Evolutionary conservation across 2,329 filamentous ascomycete species (phyloP).

Genomic region (Sordariomycetes sp.): DNA sequence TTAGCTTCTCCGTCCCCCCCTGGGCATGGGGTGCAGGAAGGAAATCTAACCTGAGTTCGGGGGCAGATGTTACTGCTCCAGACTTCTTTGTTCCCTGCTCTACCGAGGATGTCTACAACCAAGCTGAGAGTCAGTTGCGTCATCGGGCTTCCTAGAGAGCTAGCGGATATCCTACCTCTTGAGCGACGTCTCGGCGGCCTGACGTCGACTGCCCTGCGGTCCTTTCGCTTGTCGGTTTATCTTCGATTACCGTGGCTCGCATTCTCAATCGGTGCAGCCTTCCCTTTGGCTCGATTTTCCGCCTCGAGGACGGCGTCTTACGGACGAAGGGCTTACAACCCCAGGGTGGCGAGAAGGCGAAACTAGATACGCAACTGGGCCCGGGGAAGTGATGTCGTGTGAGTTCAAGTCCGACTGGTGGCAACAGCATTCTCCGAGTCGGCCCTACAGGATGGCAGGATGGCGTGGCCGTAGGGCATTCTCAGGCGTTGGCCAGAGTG

Average conservation of each 20-base stretch:
- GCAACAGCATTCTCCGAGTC: background rate
- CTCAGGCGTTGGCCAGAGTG: background rate
- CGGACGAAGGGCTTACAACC: background rate
- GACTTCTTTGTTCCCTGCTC: background rate
- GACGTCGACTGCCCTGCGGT: slow-evolving; percentile 4
- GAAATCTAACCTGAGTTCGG: background rate
- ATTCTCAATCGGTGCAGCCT: slow-evolving; percentile 2
- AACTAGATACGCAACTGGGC: background rate
- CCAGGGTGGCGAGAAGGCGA: background rate
- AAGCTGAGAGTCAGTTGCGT: background rate
- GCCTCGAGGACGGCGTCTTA: background rate
- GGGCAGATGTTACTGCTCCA: background rate
- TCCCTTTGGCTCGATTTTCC: background rate
- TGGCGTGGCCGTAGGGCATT: background rate
- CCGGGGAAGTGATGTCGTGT: background rate
- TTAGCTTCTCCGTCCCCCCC: background rate
- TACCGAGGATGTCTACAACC: slow-evolving; percentile 1
- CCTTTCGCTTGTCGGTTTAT: background rate
- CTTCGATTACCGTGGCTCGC: background rate
- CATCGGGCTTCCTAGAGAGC: background rate
- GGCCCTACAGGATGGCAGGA: background rate
- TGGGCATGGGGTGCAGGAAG: background rate
- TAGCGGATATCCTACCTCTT: too few species aligned
- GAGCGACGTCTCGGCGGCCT: background rate
- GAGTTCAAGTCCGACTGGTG: background rate